Evolutionary conservation across 2,329 filamentous ascomycete genomes (phyloP).

Genomic region (Westerdykella aurantiaca): DNA sequence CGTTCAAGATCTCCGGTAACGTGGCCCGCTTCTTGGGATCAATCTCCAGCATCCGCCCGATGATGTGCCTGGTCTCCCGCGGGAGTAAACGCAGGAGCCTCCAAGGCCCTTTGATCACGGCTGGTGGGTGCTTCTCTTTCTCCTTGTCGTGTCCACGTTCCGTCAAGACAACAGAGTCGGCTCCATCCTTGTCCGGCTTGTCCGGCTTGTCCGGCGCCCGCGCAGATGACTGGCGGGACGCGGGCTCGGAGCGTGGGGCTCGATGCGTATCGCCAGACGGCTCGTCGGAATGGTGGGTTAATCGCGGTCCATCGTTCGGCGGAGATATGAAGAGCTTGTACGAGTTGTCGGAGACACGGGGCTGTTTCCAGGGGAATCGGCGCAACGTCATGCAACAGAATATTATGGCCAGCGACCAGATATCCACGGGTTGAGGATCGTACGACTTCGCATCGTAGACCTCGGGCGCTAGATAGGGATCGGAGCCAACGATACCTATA

Average conservation of each 20-base stretch:
- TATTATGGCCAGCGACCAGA: slow-evolving; percentile 97
- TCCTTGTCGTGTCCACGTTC: slow-evolving; percentile 12
- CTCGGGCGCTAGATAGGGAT: slow-evolving; percentile 94
- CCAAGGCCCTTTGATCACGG: slow-evolving; percentile 85
- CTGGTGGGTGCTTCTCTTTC: slow-evolving; percentile 54
- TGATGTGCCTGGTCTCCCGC: slow-evolving; percentile 81
- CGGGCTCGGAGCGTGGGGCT: slow-evolving; percentile 36
- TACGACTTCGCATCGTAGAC: slow-evolving; percentile 93
- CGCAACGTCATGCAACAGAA: slow-evolving; percentile 98
- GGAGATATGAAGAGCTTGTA: slow-evolving; percentile 87
- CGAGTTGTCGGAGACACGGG: slow-evolving; percentile 84
- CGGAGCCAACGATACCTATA: slow-evolving; percentile 72
- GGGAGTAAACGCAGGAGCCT: slow-evolving; percentile 80
- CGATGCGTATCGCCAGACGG: slow-evolving; percentile 31
- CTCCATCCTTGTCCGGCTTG: slow-evolving; percentile 23
- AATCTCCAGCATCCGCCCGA: slow-evolving; percentile 87
- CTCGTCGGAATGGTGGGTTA: slow-evolving; percentile 2
- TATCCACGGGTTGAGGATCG: slow-evolving; percentile 87
- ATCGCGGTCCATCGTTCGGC: slow-evolving; percentile 52
- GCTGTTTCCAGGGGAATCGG: slow-evolving; percentile 95
- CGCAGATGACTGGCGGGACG: slow-evolving; percentile 35
- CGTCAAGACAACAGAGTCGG: slow-evolving; percentile 14
- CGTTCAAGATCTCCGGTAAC: slow-evolving; percentile 77
- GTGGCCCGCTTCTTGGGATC: slow-evolving; percentile 77
- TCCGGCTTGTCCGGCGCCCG: slow-evolving; percentile 14